phyloP scores from a whole-genome alignment of 2,329 filamentous ascomycete species.

The Mycosphaerella sp. region DNA sequence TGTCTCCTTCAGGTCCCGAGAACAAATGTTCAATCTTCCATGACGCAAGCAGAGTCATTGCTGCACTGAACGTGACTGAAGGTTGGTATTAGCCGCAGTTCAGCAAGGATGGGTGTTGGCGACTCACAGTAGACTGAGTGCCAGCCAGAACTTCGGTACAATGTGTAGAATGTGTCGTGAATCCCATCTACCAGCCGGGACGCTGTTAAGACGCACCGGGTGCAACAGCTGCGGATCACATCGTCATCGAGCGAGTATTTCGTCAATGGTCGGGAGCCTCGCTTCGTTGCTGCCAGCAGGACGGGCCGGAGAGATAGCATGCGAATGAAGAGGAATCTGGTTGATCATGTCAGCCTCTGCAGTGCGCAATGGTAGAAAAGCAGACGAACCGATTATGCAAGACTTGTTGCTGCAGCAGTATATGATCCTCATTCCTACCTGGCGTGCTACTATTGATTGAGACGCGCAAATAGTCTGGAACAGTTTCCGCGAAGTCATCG shows the following conservation, averaged over 20 bases:
- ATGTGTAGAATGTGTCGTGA: conserved; percentile 31
- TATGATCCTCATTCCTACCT: conserved; percentile 16
- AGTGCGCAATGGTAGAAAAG: too few relatives aligned
- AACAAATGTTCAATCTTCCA: conserved; percentile 17
- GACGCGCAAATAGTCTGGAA: conserved; percentile 20
- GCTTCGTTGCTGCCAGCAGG: conserved; percentile 33
- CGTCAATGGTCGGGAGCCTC: conserved; percentile 12
- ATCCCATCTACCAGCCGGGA: conserved; percentile 33
- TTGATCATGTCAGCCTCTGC: neutral
- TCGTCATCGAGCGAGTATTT: conserved; percentile 34
- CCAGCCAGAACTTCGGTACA: conserved; percentile 24
- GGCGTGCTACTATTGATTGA: neutral
- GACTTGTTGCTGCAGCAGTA: conserved; percentile 22
- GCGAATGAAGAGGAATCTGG: conserved; percentile 23
- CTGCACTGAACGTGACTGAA: conserved; percentile 21
- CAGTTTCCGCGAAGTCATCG: conserved; percentile 21
- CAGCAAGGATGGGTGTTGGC: neutral
- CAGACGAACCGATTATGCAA: conserved; percentile 13
- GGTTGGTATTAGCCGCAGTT: neutral
- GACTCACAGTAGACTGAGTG: conserved; percentile 22
- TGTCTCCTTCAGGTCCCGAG: conserved; percentile 6
- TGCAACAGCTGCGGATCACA: conserved; percentile 28
- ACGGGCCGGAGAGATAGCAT: conserved; percentile 22
- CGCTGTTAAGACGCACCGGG: conserved; percentile 30
- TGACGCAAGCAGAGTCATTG: conserved; percentile 23